phyloP scores from a whole-genome alignment of 2,329 filamentous ascomycete species.

The Fusarium citri region DNA sequence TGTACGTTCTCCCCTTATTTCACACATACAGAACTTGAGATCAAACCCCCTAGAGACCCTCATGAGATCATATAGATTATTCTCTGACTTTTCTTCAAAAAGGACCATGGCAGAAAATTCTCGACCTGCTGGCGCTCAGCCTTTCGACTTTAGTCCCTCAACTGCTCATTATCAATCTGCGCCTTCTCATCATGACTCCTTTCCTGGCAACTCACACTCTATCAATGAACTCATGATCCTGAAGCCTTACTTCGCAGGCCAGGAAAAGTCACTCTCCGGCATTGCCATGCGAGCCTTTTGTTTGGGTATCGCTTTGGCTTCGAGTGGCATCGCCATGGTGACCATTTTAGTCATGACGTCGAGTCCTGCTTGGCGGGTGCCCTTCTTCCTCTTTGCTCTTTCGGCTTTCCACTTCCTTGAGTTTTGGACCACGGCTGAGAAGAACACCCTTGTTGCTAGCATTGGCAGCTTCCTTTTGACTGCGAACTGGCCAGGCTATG shows the following conservation, averaged over 20 bases:
- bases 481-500: constrained; percentile 86
- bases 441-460: constrained; percentile 80
- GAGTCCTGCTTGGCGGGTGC: constrained; percentile 69
- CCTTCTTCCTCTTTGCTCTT: constrained; percentile 76
- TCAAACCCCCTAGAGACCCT: background rate
- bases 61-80: constrained; percentile 29
- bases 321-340: constrained; percentile 48
- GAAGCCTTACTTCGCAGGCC: constrained; percentile 57
- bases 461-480: constrained; percentile 84
- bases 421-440: constrained; percentile 88
- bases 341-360: constrained; percentile 52
- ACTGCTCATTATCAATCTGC: constrained; percentile 33
- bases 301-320: constrained; percentile 60
- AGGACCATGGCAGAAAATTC: constrained; percentile 30
- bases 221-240: constrained; percentile 47
- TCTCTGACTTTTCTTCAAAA: constrained; percentile 24
- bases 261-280: constrained; percentile 68
- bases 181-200: constrained; percentile 31
- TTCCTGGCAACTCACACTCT: constrained; percentile 25
- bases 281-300: constrained; percentile 69
- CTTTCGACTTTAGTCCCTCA: constrained; percentile 37
- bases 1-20: constrained; percentile 8
- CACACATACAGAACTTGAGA: background rate
- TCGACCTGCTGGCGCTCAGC: constrained; percentile 3
- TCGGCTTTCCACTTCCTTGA: constrained; percentile 94